Base-by-base conservation (phyloP, 768 basidiomycete genomes). In the Porpolomopsis calyptriformis region DNA sequence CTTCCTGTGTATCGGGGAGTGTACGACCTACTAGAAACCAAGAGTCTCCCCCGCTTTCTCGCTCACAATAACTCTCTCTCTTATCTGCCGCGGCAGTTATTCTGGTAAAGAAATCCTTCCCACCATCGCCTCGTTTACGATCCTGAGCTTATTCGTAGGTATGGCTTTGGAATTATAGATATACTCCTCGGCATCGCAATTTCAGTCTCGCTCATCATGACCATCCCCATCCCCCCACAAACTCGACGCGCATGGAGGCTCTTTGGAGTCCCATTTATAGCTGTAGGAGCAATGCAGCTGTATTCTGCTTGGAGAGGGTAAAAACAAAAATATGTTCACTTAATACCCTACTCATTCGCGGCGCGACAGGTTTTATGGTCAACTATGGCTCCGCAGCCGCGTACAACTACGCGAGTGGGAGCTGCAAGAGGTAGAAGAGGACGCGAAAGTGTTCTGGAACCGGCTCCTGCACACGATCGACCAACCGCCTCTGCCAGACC, bases 401-500 rank as follows among this genome's bases (percentile, higher is more conserved):
- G 57, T 53, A 19, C 67, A 69, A 48, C 49, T 70, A 24, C 60
- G 61, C 12, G 55, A 55, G 4, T 70, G 69, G 69, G 68, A 70
- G 49, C 56, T 70, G 48, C 46, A 60, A 49, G 60, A 62, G 27
- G 53, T 55, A 38, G 56, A 63, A 43, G 50, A 51, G 46, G 60
- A 64, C 43, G 55, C 54, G 10, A 50, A 50, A n/a, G 33, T 31
- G 3, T 60, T 56, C 47, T 52, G 59, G 24, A 22, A 50, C 14
- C 39, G 51, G 1, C 49, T 60, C 37, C 43, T 53, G 20, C 26
- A n/a, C 3, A n/a, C 27, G 24, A 25, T 20, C 26, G 40, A 43
- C n/a, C 47, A 33, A 4, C n/a, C n/a, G n/a, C n/a, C n/a, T n/a
- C n/a, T n/a, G n/a, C n/a, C n/a, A n/a, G n/a, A n/a, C n/a, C n/a